Base-by-base conservation (phyloP, 768 basidiomycete genomes). In the Tulasnella sp. region DNA sequence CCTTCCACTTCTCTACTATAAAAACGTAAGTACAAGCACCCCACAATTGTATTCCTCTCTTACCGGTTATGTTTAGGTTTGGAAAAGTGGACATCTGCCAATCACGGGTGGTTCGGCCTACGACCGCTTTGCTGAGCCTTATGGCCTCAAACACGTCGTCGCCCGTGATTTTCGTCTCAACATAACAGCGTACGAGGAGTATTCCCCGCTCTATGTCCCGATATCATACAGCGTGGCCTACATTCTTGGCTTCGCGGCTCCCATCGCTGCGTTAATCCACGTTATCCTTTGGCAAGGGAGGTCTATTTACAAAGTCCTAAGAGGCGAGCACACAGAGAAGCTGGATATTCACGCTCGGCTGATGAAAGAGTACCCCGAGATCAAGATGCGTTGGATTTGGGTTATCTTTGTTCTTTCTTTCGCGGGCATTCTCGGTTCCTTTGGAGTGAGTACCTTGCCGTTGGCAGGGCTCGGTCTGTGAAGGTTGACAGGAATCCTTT, bases 1-100 rank as follows among this genome's bases (percentile, higher is more conserved):
- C 76, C 90, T 91, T 0, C 97, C 98, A 0, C 88, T 91, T 24
- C 85, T 99, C 81, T 99, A 99, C 86, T 99, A 98, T 86, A 92
- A 92, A 81, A 97, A 99, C 85, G 96, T 97, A 85, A 81, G 93
- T 88, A 34, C 42, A 18, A 9, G 18, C 34, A 5, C 18, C 34
- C 34, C 34, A 48, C 1, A 27, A 14, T 10, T 19, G 8, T 24
- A 71, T 85, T 81, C 84, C 9, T 86, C 39, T 27, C 24, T 36
- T 5, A 56, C 76, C 46, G 19, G 24, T 27, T 31, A 14, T 10
- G 74, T 56, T 39, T 56, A 83, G 87, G 83, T 85, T 16, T 88
- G 87, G 87, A 77, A 85, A 73, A 83, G 85, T 14, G 84, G 85
- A 8, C 87, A 87, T 81, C 83, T 89, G n/a, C 88, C 88, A 0